phyloP scores from a whole-genome alignment of 192 early-diverging fungal genomes.

The Rhizophlyctis rosea region DNA sequence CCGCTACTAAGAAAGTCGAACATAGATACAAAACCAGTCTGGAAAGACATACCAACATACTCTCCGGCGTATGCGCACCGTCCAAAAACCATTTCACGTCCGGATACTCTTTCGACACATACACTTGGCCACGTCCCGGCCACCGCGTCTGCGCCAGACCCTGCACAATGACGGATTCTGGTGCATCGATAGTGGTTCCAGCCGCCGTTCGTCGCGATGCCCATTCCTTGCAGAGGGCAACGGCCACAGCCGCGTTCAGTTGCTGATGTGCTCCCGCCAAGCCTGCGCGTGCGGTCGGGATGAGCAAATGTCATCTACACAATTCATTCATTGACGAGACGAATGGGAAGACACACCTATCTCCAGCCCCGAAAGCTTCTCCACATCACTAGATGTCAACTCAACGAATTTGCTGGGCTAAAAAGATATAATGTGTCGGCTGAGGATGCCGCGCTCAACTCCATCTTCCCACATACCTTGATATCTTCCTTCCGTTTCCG shows the following conservation, averaged over 20 bases:
- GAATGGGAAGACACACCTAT: no score
- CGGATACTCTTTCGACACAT: constrained; percentile 44
- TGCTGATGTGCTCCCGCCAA: constrained; percentile 81
- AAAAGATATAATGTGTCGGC: no score
- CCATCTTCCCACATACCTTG: constrained; percentile 33
- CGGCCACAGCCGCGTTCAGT: constrained; percentile 79
- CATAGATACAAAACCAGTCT: neutral
- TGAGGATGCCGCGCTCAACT: no score
- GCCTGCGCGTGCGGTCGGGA: constrained; percentile 55
- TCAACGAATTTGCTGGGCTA: constrained; percentile 1
- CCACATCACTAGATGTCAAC: no score
- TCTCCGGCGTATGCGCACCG: constrained; percentile 94
- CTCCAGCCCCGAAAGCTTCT: no score
- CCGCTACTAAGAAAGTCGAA: constrained; percentile 11
- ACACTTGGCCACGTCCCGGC: constrained; percentile 88
- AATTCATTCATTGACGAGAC: no score
- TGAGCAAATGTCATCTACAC: no score
- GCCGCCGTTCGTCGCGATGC: constrained; percentile 24
- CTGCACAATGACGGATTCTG: constrained; percentile 46
- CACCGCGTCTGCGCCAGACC: constrained; percentile 70
- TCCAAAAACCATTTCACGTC: constrained; percentile 77
- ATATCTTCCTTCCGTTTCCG: constrained; percentile 64
- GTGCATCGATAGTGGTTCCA: constrained; percentile 21
- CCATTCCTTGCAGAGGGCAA: constrained; percentile 70
- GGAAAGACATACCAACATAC: constrained; percentile 51